phyloP scores from a whole-genome alignment of 139 green algal species.

The Diplosphaera chodatii region DNA sequence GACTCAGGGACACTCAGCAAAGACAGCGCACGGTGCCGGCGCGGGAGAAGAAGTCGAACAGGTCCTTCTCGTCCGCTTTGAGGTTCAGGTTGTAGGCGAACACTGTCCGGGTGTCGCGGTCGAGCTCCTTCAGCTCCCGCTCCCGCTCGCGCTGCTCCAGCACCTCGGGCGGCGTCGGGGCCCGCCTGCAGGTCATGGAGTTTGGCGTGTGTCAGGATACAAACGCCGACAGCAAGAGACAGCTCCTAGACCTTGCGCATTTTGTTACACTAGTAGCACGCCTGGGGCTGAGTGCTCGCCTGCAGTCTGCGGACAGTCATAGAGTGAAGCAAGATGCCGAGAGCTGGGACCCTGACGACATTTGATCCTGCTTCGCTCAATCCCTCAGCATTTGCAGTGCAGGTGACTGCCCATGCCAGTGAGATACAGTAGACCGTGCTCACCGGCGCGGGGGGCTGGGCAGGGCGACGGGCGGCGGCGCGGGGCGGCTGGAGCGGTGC shows the following conservation, averaged over 20 bases:
- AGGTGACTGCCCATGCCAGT: no score
- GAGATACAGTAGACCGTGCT: not conserved
- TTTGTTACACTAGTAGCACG: no score
- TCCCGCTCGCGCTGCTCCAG: slow-evolving; percentile 51
- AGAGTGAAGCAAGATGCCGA: no score
- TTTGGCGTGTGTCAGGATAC: no score
- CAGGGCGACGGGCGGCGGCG: not conserved
- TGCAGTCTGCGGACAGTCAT: no score
- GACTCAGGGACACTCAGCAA: no score
- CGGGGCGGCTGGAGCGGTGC: slow-evolving; percentile 6
- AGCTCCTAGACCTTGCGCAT: no score
- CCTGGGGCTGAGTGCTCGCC: no score
- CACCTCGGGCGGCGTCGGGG: slow-evolving; percentile 57
- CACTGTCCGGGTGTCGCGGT: slow-evolving; percentile 80
- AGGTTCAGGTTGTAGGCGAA: slow-evolving; percentile 85
- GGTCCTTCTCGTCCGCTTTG: slow-evolving; percentile 73
- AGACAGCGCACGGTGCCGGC: slow-evolving; percentile 41
- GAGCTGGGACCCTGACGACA: no score
- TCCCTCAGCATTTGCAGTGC: no score
- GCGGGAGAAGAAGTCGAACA: slow-evolving; percentile 81
- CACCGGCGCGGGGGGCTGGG: not conserved
- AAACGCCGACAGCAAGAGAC: no score
- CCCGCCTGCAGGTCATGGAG: not conserved
- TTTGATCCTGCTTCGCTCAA: no score
- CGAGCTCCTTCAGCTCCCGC: slow-evolving; percentile 57